Conservation (phyloP, 352 stramenopile species). For the Pythium rishiriense region DNA sequence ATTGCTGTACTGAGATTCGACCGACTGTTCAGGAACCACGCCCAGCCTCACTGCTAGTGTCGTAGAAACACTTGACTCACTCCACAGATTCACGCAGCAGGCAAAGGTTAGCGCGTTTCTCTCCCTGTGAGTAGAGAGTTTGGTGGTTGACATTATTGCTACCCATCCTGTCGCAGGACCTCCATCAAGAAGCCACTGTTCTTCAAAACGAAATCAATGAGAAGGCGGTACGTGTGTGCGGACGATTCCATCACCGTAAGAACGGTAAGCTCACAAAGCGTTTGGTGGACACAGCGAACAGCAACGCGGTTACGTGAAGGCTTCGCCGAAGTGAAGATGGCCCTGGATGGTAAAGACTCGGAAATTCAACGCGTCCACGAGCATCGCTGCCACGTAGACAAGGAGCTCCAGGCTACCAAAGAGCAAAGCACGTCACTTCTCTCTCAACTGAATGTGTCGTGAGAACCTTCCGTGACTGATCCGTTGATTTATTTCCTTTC, state of each 20-base stretch:
- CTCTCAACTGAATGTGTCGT: too few relatives aligned
- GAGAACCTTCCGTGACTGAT: not conserved
- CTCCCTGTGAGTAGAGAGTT: too few relatives aligned
- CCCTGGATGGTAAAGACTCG: conserved; percentile 41
- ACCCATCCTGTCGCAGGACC: conserved; percentile 33
- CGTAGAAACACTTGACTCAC: conserved; percentile 23
- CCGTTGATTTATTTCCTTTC: not conserved
- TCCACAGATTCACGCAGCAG: conserved; percentile 31
- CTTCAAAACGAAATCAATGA: conserved; percentile 56
- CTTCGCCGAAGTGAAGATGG: conserved; percentile 48
- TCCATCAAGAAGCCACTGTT: conserved; percentile 35
- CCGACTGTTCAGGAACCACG: conserved; percentile 6
- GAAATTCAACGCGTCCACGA: conserved; percentile 43
- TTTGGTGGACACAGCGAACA: conserved; percentile 31
- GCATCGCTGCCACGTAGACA: conserved; percentile 30
- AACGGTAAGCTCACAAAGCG: not conserved
- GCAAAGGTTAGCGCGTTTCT: conserved; percentile 32
- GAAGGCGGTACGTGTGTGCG: conserved; percentile 43
- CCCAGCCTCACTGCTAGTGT: conserved; percentile 9
- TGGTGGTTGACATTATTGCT: too few relatives aligned
- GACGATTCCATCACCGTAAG: too few relatives aligned
- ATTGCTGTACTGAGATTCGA: too few relatives aligned
- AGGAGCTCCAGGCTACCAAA: conserved; percentile 32
- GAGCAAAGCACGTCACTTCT: conserved; percentile 45
- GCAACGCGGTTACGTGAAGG: conserved; percentile 54